Evolutionary conservation across 768 basidiomycete genomes (phyloP).

Genomic region (Auricularia sp.): DNA sequence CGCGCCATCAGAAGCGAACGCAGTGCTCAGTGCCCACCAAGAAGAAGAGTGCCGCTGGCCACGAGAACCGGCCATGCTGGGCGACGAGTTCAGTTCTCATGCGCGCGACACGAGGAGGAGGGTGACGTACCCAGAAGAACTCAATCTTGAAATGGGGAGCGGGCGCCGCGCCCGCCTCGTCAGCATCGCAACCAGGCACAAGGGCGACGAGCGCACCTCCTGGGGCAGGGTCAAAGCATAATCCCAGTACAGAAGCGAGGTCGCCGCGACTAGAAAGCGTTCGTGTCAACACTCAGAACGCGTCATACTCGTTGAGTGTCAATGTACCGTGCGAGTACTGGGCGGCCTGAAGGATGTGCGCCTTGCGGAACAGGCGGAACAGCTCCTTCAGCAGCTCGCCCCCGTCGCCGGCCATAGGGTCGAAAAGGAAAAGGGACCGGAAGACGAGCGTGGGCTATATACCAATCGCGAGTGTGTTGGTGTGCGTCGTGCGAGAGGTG

Average conservation of each 20-base stretch:
- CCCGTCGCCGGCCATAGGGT: too few relatives aligned
- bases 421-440: too few relatives aligned
- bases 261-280: not conserved
- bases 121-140: not conserved
- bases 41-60: not conserved
- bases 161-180: not conserved
- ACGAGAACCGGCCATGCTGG: not conserved
- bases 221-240: not conserved
- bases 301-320: not conserved
- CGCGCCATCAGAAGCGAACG: not conserved
- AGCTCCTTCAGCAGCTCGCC: not conserved
- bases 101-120: not conserved
- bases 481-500: too few relatives aligned
- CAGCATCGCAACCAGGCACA: not conserved
- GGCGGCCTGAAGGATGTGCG: not conserved
- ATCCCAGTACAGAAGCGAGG: not conserved
- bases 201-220: not conserved
- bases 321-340: not conserved
- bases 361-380: not conserved
- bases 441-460: too few relatives aligned
- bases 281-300: not conserved
- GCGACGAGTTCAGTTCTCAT: not conserved
- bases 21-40: not conserved
- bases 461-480: too few relatives aligned
- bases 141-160: not conserved